Percentiles rank a stretch among this genome's conserved stretches.
These are phyloP conservation scores for Scutellaria barbata DNA, from an alignment of 257 asterid species.

Conservation along the genomic window DNA sequence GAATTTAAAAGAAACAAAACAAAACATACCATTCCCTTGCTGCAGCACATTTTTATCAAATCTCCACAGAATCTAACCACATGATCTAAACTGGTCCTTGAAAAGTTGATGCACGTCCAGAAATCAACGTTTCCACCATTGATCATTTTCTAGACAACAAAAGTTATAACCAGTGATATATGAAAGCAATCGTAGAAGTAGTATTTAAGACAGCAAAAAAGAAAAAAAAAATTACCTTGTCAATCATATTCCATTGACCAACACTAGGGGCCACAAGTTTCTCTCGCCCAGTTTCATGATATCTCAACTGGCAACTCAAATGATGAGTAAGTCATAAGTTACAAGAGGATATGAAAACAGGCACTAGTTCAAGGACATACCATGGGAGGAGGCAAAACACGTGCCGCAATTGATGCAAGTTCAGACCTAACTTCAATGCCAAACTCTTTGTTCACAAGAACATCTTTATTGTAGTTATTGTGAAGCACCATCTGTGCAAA, in stretches of 20 bases:
- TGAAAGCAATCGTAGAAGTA: background rate
- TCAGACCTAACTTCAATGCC: conserved; percentile 58
- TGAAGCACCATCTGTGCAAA: conserved; percentile 47
- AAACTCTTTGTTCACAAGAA: conserved; percentile 49
- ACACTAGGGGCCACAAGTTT: conserved; percentile 52
- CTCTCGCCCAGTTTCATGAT: conserved; percentile 59
- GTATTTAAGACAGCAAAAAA: background rate
- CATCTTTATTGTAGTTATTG: conserved; percentile 46
- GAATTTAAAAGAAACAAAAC: background rate
- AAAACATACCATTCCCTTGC: conserved; percentile 76
- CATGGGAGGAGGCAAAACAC: conserved; percentile 77
- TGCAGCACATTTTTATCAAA: conserved; percentile 62
- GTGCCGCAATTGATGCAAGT: conserved; percentile 61
- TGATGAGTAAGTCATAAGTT: background rate
- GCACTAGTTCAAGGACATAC: conserved; percentile 34
- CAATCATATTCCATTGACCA: conserved; percentile 90
- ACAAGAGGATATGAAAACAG: background rate
- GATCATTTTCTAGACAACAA: conserved; percentile 66
- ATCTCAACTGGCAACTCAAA: conserved; percentile 56
- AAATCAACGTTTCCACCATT: conserved; percentile 58
- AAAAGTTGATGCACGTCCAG: conserved; percentile 76
- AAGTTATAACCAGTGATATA: background rate
- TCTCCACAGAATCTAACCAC: conserved; percentile 41
- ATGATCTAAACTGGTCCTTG: conserved; percentile 29
- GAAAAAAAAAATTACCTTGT: conserved; percentile 52